Evolutionary conservation across 169 alveolate genomes (phyloP).

Genomic region (Plasmodium gonderi): DNA sequence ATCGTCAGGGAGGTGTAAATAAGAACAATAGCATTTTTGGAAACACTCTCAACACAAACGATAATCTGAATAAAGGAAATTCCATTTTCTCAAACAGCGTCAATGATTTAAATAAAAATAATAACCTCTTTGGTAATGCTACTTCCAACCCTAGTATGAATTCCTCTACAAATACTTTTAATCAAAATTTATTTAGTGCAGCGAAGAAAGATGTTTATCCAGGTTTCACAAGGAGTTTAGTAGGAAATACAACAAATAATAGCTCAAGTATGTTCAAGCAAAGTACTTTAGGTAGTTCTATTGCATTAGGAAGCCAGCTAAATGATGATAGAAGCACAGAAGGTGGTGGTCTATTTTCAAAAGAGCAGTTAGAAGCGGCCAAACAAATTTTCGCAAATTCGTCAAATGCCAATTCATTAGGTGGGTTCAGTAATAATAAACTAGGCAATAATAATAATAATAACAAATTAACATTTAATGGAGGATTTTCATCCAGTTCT

Average conservation of each 20-base stretch:
- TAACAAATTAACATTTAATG: conserved; percentile 64
- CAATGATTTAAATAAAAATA: conserved; percentile 47
- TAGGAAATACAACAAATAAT: conserved; percentile 39
- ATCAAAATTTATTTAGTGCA: conserved; percentile 68
- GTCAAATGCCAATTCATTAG: conserved; percentile 21
- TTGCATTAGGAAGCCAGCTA: conserved; percentile 73
- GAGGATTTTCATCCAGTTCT: conserved; percentile 63
- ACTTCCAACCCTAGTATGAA: background rate
- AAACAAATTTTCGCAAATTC: conserved; percentile 71
- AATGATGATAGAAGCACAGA: conserved; percentile 62
- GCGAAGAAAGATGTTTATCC: conserved; percentile 70
- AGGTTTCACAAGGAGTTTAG: conserved; percentile 43
- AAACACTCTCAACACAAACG: background rate
- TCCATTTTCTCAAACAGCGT: conserved; percentile 25
- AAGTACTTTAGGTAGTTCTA: conserved; percentile 71
- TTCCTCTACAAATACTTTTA: conserved; percentile 37
- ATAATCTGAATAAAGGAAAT: conserved; percentile 32
- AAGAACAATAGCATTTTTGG: conserved; percentile 2
- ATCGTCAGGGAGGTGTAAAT: background rate
- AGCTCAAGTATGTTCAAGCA: conserved; percentile 58
- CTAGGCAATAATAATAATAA: conserved; percentile 4
- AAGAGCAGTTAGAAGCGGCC: conserved; percentile 73
- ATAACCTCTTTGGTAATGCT: conserved; percentile 32
- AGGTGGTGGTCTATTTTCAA: conserved; percentile 60
- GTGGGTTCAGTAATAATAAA: background rate